Evolutionary conservation across 768 basidiomycete species (phyloP).

Genomic region (Suillus clintonianus): DNA sequence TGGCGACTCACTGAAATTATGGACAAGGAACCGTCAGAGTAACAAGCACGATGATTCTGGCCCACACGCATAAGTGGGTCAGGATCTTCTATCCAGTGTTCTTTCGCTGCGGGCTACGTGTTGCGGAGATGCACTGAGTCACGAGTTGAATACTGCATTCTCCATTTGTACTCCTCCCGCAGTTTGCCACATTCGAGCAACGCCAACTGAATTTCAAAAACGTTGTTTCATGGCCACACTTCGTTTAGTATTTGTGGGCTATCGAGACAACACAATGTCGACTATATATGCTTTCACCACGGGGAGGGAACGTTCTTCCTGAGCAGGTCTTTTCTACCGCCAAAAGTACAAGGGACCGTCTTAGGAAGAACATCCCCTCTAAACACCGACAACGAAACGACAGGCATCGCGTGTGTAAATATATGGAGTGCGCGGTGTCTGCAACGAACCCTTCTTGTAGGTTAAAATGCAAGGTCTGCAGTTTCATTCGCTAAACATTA

Average conservation of each 20-base stretch:
- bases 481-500: background rate
- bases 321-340: background rate
- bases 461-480: background rate
- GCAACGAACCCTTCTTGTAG: background rate
- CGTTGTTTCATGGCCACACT: background rate
- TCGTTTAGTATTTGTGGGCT: background rate
- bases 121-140: background rate
- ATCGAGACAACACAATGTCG: background rate
- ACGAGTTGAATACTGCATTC: background rate
- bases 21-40: conserved; percentile 49
- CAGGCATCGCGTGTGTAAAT: too few relatives aligned
- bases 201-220: background rate
- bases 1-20: conserved; percentile 45
- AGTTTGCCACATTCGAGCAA: conserved; percentile 25
- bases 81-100: conserved; percentile 1
- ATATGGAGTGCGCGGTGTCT: too few relatives aligned
- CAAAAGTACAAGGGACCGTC: too few relatives aligned
- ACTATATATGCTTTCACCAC: background rate
- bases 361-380: background rate
- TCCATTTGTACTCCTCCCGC: conserved; percentile 9
- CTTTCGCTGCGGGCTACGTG: conserved; percentile 10
- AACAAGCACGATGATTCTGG: conserved; percentile 29
- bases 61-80: conserved; percentile 17
- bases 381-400: background rate
- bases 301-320: background rate